Evolutionary conservation across 1,284 basidiomycete genomes (phyloP).

Genomic region (Entoloma clypeatum): DNA sequence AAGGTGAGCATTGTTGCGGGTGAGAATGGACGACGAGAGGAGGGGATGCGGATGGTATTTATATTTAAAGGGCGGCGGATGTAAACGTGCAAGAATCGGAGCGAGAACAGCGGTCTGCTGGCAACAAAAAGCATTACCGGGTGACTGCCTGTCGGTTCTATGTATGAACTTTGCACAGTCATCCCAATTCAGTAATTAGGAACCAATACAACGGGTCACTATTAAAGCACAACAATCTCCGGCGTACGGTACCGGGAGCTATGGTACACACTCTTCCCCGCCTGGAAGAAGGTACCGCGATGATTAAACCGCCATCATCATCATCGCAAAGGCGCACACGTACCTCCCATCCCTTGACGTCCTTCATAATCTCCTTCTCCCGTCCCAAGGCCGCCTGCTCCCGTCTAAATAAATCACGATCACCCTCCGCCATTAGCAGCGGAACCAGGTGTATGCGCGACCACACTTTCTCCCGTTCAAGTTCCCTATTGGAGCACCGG

Average conservation of each 20-base stretch:
- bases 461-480: slow-evolving; percentile 93
- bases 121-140: too few relatives aligned
- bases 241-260: slow-evolving; percentile 73
- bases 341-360: slow-evolving; percentile 94
- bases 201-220: not conserved
- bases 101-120: too few relatives aligned
- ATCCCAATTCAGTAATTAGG: slow-evolving; percentile 11
- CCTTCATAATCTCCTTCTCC: slow-evolving; percentile 95
- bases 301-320: slow-evolving; percentile 12
- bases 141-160: too few relatives aligned
- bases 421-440: slow-evolving; percentile 87
- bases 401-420: slow-evolving; percentile 87
- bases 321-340: slow-evolving; percentile 34
- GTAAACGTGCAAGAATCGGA: slow-evolving; percentile 26
- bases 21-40: slow-evolving; percentile 31
- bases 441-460: slow-evolving; percentile 95
- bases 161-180: too few relatives aligned
- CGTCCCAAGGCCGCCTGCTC: slow-evolving; percentile 75
- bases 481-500: slow-evolving; percentile 64
- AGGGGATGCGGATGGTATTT: slow-evolving; percentile 35
- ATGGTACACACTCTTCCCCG: slow-evolving; percentile 75
- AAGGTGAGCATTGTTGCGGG: slow-evolving; percentile 37
- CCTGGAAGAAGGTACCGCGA: slow-evolving; percentile 29
- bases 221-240: slow-evolving; percentile 58
- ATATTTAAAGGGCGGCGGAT: slow-evolving; percentile 20